Percentiles rank a stretch among this genome's conserved stretches.
Evolutionary conservation across 257 asterid genomes (phyloP).

Genomic region (Agastache rugosa): DNA sequence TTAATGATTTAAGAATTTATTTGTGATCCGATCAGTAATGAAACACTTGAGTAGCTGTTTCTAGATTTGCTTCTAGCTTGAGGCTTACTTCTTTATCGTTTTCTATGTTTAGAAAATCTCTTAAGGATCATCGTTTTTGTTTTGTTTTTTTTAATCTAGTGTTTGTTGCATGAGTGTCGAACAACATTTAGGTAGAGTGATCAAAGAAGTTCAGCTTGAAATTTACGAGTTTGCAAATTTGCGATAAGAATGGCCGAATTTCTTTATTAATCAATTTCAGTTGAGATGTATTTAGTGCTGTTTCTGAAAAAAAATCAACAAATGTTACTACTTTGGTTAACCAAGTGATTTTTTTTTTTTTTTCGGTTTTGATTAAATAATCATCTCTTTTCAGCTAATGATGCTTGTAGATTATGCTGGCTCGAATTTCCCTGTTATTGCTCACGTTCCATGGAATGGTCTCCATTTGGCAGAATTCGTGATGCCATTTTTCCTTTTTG

Average conservation of each 20-base stretch:
- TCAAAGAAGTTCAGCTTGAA: not conserved
- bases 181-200: not conserved
- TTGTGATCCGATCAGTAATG: constrained; percentile 11
- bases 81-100: not conserved
- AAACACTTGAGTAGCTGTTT: constrained; percentile 12
- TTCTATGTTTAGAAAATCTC: no score
- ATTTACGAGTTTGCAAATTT: constrained; percentile 7
- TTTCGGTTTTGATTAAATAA: constrained; percentile 19
- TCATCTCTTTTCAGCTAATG: constrained; percentile 68
- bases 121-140: no score
- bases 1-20: not conserved
- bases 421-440: constrained; percentile 67
- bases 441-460: constrained; percentile 88
- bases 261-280: not conserved
- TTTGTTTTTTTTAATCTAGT: no score
- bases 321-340: not conserved
- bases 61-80: constrained; percentile 14
- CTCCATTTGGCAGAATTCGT: constrained; percentile 83
- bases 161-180: not conserved
- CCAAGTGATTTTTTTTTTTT: not conserved
- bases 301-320: not conserved
- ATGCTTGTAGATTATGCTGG: constrained; percentile 88
- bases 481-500: constrained; percentile 91
- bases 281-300: not conserved
- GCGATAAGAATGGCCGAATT: not conserved